Percentiles rank a stretch among this genome's conserved stretches.
These are phyloP conservation scores for Suillus subluteus DNA, from an alignment of 768 basidiomycete genomes.

Conservation along the genomic window DNA sequence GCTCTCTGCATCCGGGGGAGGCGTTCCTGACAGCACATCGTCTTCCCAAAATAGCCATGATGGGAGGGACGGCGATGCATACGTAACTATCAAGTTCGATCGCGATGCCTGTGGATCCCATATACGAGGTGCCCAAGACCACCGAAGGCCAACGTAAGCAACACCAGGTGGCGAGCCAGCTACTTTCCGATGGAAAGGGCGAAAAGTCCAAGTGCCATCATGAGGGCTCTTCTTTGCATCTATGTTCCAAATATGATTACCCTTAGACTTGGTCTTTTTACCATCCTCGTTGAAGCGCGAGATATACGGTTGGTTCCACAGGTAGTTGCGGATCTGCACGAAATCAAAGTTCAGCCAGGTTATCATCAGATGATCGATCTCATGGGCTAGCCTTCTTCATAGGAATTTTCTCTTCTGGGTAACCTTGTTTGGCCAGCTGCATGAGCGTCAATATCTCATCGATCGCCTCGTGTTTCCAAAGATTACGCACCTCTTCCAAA, in stretches of 20 bases:
- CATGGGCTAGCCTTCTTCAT: constrained; percentile 82
- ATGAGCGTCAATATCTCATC: constrained; percentile 17
- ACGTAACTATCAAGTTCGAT: constrained; percentile 76
- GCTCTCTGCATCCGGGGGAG: constrained; percentile 73
- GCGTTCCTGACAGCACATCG: constrained; percentile 80
- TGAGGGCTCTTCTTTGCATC: constrained; percentile 79
- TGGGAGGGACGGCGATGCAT: constrained; percentile 80
- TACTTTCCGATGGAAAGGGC: constrained; percentile 86
- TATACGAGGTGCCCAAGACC: constrained; percentile 91
- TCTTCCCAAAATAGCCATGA: constrained; percentile 89
- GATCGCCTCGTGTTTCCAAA: constrained; percentile 11
- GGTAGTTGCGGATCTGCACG: constrained; percentile 83
- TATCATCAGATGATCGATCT: constrained; percentile 9
- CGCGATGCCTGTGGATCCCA: constrained; percentile 97
- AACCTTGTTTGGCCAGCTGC: constrained; percentile 82
- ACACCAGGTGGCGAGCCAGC: constrained; percentile 81
- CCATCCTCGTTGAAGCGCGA: constrained; percentile 98
- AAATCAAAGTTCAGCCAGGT: constrained; percentile 25
- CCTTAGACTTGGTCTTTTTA: constrained; percentile 98
- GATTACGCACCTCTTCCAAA: constrained; percentile 74
- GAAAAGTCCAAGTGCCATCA: constrained; percentile 84
- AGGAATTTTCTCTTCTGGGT: constrained; percentile 92
- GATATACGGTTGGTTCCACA: constrained; percentile 94
- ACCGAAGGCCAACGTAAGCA: constrained; percentile 80
- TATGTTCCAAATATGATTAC: constrained; percentile 99